Evolutionary conservation across 2,329 filamentous ascomycete genomes (phyloP).

Genomic region (Atkinsonella texensis): DNA sequence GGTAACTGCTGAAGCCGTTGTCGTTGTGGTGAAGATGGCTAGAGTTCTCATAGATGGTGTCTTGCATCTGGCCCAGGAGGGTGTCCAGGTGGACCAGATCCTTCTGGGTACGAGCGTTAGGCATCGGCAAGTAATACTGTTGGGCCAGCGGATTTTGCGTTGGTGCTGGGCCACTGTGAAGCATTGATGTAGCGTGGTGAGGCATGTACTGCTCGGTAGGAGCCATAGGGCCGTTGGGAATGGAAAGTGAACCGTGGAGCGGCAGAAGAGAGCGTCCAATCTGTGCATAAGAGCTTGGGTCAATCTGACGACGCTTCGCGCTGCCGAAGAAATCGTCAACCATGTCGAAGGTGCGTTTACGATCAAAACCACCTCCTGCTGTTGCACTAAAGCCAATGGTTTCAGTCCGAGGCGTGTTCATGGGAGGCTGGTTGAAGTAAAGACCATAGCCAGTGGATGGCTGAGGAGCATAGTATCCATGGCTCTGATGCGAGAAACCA

Average conservation of each 20-base stretch:
- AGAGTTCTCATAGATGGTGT: slow-evolving; percentile 88
- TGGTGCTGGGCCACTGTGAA: slow-evolving; percentile 43
- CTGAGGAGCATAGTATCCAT: slow-evolving; percentile 48
- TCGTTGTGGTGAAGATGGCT: slow-evolving; percentile 66
- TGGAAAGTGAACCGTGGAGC: slow-evolving; percentile 58
- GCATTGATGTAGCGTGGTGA: slow-evolving; percentile 27
- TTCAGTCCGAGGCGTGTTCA: slow-evolving; percentile 40
- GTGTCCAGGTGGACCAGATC: slow-evolving; percentile 90
- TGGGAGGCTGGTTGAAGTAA: slow-evolving; percentile 60
- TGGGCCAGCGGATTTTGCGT: slow-evolving; percentile 48
- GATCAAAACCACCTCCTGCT: slow-evolving; percentile 46
- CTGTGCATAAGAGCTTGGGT: slow-evolving; percentile 79
- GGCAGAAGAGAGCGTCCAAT: slow-evolving; percentile 82
- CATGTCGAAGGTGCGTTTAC: slow-evolving; percentile 77
- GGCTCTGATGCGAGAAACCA: slow-evolving; percentile 43
- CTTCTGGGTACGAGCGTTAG: slow-evolving; percentile 81
- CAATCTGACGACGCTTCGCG: slow-evolving; percentile 81
- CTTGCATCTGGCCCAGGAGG: slow-evolving; percentile 90
- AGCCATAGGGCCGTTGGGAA: slow-evolving; percentile 39
- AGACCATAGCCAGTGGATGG: slow-evolving; percentile 53
- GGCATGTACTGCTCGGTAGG: slow-evolving; percentile 43
- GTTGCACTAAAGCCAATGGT: slow-evolving; percentile 50
- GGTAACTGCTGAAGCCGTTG: slow-evolving; percentile 46
- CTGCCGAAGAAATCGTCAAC: slow-evolving; percentile 91
- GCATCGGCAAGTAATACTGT: slow-evolving; percentile 80